Evolutionary conservation across 306 rosid species (phyloP).

Genomic region (Lotus japonicus): DNA sequence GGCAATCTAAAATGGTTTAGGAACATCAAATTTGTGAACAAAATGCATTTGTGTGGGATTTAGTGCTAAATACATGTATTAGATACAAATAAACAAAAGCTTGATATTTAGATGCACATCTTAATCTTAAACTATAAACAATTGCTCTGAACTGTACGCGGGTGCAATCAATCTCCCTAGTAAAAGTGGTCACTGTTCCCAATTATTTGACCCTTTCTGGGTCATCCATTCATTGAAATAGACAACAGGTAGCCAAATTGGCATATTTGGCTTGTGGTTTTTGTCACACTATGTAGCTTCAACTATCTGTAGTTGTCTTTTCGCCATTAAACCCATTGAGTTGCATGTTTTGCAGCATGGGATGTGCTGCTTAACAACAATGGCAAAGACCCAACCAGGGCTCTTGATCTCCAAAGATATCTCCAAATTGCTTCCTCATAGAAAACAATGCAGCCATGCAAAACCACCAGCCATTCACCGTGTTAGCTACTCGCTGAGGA

Average conservation of each 20-base stretch:
- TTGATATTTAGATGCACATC: background rate
- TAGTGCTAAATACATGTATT: background rate
- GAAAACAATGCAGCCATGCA: conserved; percentile 9
- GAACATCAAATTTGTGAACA: background rate
- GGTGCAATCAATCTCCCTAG: background rate
- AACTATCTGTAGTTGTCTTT: background rate
- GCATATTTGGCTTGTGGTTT: background rate
- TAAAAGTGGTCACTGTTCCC: background rate
- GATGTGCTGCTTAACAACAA: background rate
- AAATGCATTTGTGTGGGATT: background rate
- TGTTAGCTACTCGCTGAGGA: conserved; percentile 25
- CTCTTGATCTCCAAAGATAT: conserved; percentile 1
- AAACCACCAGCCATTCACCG: conserved; percentile 7
- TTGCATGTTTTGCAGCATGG: conserved; percentile 13
- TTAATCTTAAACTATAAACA: background rate
- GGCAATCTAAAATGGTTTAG: background rate
- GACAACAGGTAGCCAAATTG: background rate
- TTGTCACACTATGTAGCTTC: conserved; percentile 15
- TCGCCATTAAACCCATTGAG: background rate
- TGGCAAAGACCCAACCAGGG: conserved; percentile 9
- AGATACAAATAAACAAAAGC: background rate
- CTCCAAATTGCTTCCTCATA: conserved; percentile 1
- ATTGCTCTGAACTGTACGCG: background rate
- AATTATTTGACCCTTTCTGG: background rate
- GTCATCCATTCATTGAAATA: background rate